These are phyloP conservation scores for Xylaria sp. DNA, from an alignment of 2,329 filamentous ascomycete species.

Conservation along the genomic window DNA sequence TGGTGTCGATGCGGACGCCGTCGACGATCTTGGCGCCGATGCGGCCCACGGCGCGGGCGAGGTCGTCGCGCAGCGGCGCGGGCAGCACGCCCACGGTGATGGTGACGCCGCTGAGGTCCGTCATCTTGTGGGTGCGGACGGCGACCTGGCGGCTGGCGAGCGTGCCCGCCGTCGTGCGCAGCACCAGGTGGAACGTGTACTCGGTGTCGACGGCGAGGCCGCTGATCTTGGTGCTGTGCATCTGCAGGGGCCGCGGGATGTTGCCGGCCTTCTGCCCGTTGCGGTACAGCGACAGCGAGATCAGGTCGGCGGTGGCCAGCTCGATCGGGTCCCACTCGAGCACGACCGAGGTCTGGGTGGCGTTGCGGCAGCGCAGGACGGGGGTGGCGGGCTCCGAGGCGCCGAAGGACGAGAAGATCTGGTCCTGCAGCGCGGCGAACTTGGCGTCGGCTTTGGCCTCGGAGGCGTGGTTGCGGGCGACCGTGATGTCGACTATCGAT, in stretches of 20 bases:
- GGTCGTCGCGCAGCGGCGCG: constrained; percentile 68
- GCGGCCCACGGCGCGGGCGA: constrained; percentile 76
- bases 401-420: constrained; percentile 86
- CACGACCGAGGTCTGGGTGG: constrained; percentile 96
- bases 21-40: constrained; percentile 94
- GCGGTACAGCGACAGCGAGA: constrained; percentile 87
- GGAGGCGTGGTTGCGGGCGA: constrained; percentile 80
- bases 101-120: constrained; percentile 91
- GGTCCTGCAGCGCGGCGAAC: constrained; percentile 85
- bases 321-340: constrained; percentile 97
- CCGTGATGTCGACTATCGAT: constrained; percentile 97
- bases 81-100: constrained; percentile 90
- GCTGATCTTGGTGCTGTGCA: constrained; percentile 94
- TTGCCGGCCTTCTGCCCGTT: constrained; percentile 97
- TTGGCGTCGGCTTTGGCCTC: constrained; percentile 74
- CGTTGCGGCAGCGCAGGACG: constrained; percentile 87
- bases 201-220: constrained; percentile 95
- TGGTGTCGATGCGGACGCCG: constrained; percentile 91
- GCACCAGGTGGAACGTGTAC: constrained; percentile 90
- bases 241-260: constrained; percentile 84
- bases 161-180: constrained; percentile 88
- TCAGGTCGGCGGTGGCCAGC: constrained; percentile 87
- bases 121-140: constrained; percentile 97
- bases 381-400: constrained; percentile 75
- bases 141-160: constrained; percentile 80